These are phyloP conservation scores for Coniochaeta hoffmannii DNA, from an alignment of 2,329 filamentous ascomycete species.

Conservation along the genomic window DNA sequence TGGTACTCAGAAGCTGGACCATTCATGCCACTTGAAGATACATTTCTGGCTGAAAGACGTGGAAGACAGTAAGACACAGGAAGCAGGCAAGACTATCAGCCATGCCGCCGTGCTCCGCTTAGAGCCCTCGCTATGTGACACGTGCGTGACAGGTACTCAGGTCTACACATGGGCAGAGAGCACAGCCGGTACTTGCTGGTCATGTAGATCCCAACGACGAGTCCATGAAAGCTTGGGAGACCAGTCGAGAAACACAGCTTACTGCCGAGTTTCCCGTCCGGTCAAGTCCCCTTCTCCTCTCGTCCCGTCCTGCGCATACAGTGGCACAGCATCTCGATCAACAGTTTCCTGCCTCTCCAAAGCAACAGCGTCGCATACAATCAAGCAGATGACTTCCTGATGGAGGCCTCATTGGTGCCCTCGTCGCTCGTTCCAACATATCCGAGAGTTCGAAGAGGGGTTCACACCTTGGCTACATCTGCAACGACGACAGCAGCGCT, in stretches of 20 bases:
- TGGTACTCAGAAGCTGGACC: no score
- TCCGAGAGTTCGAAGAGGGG: not conserved
- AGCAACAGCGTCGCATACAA: not conserved
- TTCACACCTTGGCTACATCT: not conserved
- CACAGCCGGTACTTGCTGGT: not conserved
- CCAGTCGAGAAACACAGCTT: not conserved
- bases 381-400: constrained; percentile 2
- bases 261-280: not conserved
- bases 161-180: not conserved
- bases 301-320: not conserved
- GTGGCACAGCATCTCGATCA: not conserved
- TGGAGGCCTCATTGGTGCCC: constrained; percentile 3
- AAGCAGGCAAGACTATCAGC: not conserved
- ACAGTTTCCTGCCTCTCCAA: not conserved
- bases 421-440: not conserved
- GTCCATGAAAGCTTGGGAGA: not conserved
- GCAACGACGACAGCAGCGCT: not conserved
- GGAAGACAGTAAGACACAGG: not conserved
- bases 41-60: not conserved
- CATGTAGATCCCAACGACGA: not conserved
- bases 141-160: no score
- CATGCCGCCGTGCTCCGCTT: not conserved
- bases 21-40: no score
- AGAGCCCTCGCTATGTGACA: not conserved
- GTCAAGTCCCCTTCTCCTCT: not conserved